Conservation (phyloP, 2,329 filamentous ascomycete genomes). For the Chaetomium sp. region DNA sequence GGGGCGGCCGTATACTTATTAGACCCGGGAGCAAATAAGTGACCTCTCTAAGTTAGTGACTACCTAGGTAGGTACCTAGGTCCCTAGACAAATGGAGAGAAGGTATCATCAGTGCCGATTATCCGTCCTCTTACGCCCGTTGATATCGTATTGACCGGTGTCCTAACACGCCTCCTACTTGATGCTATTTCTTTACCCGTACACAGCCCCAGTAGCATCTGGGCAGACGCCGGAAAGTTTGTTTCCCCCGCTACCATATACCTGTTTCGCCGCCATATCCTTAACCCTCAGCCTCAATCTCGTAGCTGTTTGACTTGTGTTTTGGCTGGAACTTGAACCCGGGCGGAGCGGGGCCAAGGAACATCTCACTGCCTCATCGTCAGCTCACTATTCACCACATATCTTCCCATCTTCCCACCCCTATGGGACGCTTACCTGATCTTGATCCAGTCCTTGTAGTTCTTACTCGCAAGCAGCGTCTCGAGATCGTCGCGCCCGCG, state of each 20-base stretch:
- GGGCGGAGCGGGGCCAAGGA: constrained; percentile 84
- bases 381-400: constrained; percentile 3
- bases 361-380: constrained; percentile 80
- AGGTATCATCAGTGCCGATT: not conserved
- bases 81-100: too few relatives aligned
- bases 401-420: not conserved
- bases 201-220: not conserved
- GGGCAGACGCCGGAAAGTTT: too few relatives aligned
- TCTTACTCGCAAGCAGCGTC: constrained; percentile 84
- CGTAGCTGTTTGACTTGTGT: constrained; percentile 93
- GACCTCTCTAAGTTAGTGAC: not conserved
- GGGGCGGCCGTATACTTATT: not conserved
- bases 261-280: not conserved
- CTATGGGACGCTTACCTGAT: constrained; percentile 74
- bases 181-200: not conserved
- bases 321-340: constrained; percentile 96
- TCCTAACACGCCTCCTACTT: not conserved
- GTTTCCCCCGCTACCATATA: not conserved
- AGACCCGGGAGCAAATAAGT: not conserved
- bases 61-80: too few relatives aligned
- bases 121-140: not conserved
- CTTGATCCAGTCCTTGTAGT: constrained; percentile 98
- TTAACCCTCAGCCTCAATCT: constrained; percentile 61
- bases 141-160: not conserved
- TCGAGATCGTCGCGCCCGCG: constrained; percentile 86